Base-by-base conservation (phyloP, 2,329 filamentous ascomycete genomes). In the Penicillium nordicum region DNA sequence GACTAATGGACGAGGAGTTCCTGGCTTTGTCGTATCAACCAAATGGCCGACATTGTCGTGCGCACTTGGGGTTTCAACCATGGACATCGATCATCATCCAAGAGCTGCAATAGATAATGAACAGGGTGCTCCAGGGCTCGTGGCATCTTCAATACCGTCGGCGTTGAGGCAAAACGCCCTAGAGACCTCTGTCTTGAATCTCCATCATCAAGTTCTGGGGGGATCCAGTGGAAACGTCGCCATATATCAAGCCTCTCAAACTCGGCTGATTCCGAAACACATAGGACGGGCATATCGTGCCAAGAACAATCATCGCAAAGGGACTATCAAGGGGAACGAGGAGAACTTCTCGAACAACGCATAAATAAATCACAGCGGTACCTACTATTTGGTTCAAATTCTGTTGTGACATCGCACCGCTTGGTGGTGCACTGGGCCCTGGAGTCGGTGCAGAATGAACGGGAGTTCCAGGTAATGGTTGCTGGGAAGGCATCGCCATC, bases 301-400 rank as follows among this genome's bases (percentile, higher is more conserved):
- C 25, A 21, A 11, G 29, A 51, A 25, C 16, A 37, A 36, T 36
- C 10, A 37, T 41, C 37, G 18, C 47, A 32, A 42, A 42, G 27
- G 10, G 18, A 32, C 27, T 32, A 54, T 9, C 18, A 18, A 38
- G 9, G 12, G 25, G 6, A 18, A 59, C 16, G 44, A 40, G 36
- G 45, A 36, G 18, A 53, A 47, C 16, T 21, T n/a, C 21, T 30
- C 18, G 25, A 47, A 57, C 2, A 51, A 51, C 5, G 5, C 5
- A 16, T 1, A 44, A 44, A 18, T 14, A 16, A 18, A 51, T 18
- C 40, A 57, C 42, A 57, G 36, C 14, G 40, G 49, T 44, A 80
- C 92, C 83, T 82, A 97, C 93, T 75, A 97, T 97, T 66, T 96
- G 92, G 68, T 97, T 97, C 1, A 97, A 76, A 70, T 97, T 96